These are phyloP conservation scores for Porcisia hertigi DNA, from an alignment of 208 protist genomes.

Conservation along the genomic window DNA sequence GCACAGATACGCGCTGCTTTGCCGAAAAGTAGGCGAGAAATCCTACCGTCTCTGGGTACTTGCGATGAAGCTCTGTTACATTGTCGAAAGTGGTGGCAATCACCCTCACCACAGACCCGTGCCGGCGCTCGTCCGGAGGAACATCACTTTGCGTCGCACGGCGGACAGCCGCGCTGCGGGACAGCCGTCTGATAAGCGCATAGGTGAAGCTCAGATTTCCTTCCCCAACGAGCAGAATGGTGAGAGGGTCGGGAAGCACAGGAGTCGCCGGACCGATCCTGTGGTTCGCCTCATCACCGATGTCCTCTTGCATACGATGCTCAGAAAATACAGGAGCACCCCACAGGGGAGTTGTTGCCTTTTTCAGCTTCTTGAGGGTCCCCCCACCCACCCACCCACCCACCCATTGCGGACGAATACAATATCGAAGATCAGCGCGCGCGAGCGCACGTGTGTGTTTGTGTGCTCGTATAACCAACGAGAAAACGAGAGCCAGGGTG, in stretches of 20 bases:
- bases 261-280: neutral
- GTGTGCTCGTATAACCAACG: no score
- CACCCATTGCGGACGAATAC: neutral
- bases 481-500: no score
- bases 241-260: constrained; percentile 16
- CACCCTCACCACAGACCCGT: constrained; percentile 20
- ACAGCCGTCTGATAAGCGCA: constrained; percentile 48
- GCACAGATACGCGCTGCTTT: constrained; percentile 45
- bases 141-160: constrained; percentile 3
- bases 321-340: neutral
- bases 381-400: no score
- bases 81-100: constrained; percentile 50
- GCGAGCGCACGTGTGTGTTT: no score
- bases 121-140: neutral
- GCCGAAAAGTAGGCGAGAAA: constrained; percentile 47
- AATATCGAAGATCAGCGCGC: no score
- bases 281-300: neutral
- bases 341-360: neutral
- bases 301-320: neutral
- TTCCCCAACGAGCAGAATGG: constrained; percentile 56
- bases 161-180: constrained; percentile 18
- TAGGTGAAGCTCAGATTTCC: constrained; percentile 64
- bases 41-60: constrained; percentile 54
- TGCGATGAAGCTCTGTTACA: constrained; percentile 20
- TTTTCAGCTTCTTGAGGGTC: neutral